Base-by-base conservation (phyloP, 2,329 filamentous ascomycete species). In the Ceratocystis albifundus region DNA sequence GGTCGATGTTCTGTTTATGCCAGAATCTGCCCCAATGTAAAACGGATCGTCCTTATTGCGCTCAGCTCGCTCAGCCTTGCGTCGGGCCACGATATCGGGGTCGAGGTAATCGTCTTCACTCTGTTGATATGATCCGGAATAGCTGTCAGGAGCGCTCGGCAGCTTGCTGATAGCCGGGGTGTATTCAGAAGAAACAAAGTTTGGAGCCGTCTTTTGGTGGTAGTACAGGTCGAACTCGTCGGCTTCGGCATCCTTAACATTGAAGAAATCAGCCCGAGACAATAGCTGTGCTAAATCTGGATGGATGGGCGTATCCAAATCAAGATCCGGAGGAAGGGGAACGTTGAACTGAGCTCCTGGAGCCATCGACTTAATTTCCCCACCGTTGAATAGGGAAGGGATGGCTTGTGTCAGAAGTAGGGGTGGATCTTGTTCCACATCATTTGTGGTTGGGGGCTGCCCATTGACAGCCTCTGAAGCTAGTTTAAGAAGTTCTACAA, bases 21-120 rank as follows among this genome's bases (percentile, higher is more conserved):
- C 77, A 6, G 77, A 76, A 28, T 80, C 80, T 0, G 63, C 32
- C 45, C 76, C 78, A 72, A 99, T 97, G 73, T 99, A 99, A 74
- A 96, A 99, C 0, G 94, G 94, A 72, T 99, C 94, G 72, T 97
- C 93, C 70, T 84, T 88, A 74, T 96, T 90, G 66, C 90, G 84
- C 73, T 96, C 91, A 66, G 82, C 77, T 10, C 92, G 83, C 72
- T 96, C 90, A 3, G 87, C 84, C 71, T 87, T 89, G 69, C 89
- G 83, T 69, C 86, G 82, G 3, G 89, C 88, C 53, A 89, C 74
- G 61, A 90, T 89, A 71, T 90, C 87, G 0, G 87, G 79, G 69
- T 93, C 88, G 1, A 88, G 75, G 70, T 88, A 88, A 59, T 79
- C 82, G 41, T 92, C 85, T 66, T 87, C 81, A 69, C 84, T 82